phyloP scores from a whole-genome alignment of 176 grass and related monocot species.

The Neostapfia colusana region DNA sequence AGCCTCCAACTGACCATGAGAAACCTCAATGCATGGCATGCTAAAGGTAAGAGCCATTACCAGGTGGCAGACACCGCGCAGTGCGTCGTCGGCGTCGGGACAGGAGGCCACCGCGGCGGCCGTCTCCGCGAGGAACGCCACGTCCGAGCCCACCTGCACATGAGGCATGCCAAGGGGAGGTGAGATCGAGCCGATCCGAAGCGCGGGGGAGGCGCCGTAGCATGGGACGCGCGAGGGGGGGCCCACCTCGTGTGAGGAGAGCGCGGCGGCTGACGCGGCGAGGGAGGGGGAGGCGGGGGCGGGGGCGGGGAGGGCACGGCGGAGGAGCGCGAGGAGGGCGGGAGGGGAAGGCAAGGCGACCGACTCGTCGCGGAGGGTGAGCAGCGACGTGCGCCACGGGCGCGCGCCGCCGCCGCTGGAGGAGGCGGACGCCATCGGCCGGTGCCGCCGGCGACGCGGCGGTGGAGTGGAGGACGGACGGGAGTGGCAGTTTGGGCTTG shows the following conservation, averaged over 20 bases:
- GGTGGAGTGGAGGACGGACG: not conserved
- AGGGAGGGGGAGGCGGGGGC: conserved; percentile 47
- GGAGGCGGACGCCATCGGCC: conserved; percentile 33
- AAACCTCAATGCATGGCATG: not conserved
- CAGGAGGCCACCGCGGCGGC: conserved; percentile 44
- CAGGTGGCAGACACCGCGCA: conserved; percentile 66
- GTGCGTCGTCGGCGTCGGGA: conserved; percentile 40
- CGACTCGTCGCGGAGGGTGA: conserved; percentile 90
- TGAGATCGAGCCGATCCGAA: conserved; percentile 15
- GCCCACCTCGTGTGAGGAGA: conserved; percentile 73
- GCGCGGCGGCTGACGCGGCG: conserved; percentile 50
- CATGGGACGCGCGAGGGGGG: not conserved
- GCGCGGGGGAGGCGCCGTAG: not conserved
- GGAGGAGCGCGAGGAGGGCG: conserved; percentile 70
- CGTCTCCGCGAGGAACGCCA: conserved; percentile 75
- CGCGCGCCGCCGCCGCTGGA: conserved; percentile 44
- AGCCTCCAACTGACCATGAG: not conserved
- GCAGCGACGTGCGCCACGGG: conserved; percentile 74
- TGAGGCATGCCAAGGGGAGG: not conserved
- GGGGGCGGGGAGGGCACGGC: conserved; percentile 55
- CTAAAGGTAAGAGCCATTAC: conserved; percentile 46
- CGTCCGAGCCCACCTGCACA: conserved; percentile 77
- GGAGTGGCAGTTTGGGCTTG: not conserved
- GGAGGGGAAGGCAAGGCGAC: conserved; percentile 52
- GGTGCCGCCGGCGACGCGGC: conserved; percentile 10